A percentile compares a stretch with the other conserved stretches of the same genome.
These are phyloP conservation scores for Penicillium decumbens DNA, from an alignment of 2,329 filamentous ascomycete species.

Conservation along the genomic window DNA sequence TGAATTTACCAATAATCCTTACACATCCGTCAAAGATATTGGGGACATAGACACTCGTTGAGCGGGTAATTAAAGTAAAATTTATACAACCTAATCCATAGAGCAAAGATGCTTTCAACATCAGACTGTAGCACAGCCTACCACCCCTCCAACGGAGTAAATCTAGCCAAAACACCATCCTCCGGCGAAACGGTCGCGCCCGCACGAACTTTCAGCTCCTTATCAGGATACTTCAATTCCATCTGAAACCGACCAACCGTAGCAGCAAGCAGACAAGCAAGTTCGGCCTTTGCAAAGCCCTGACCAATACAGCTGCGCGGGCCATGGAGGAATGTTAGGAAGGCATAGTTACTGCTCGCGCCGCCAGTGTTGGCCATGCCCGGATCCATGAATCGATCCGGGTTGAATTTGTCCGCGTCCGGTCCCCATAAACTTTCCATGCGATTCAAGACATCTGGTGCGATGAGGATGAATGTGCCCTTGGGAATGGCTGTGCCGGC, in stretches of 20 bases:
- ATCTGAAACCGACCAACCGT: conserved; percentile 70
- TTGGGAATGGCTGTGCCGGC: conserved; percentile 61
- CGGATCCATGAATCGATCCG: conserved; percentile 65
- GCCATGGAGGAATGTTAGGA: conserved; percentile 80
- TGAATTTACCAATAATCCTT: too few relatives aligned
- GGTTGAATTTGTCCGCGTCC: conserved; percentile 70
- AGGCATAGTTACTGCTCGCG: conserved; percentile 69
- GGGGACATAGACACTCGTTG: too few relatives aligned
- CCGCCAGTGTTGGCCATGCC: conserved; percentile 60
- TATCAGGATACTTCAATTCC: conserved; percentile 58
- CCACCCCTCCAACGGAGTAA: conserved; percentile 46
- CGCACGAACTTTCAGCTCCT: conserved; percentile 61
- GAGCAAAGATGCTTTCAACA: background rate
- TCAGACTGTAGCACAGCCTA: conserved; percentile 8
- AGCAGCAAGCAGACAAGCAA: conserved; percentile 73
- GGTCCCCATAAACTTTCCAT: conserved; percentile 67
- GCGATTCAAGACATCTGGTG: conserved; percentile 65
- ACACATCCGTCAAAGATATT: too few relatives aligned
- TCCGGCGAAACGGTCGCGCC: conserved; percentile 68
- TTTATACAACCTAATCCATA: background rate
- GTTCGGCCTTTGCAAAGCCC: conserved; percentile 75
- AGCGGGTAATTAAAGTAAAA: background rate
- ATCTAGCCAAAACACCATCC: conserved; percentile 65
- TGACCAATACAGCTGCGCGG: conserved; percentile 81
- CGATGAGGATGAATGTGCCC: conserved; percentile 64